Evolutionary conservation across 768 basidiomycete species (phyloP).

Genomic region (Lentinus tigrinus): DNA sequence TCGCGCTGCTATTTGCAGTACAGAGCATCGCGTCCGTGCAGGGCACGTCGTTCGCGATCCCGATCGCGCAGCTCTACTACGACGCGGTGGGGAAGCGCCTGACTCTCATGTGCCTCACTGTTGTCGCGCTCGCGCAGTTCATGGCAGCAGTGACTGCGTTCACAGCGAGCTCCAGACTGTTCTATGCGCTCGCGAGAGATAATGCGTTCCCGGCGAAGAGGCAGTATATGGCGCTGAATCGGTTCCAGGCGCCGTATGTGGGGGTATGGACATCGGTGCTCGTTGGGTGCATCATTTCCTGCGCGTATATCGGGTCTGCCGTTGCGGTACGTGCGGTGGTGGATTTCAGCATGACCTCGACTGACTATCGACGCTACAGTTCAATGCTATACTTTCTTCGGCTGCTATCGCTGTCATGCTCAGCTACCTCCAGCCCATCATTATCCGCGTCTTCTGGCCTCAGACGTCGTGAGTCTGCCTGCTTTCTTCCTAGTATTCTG

Average conservation of each 20-base stretch:
- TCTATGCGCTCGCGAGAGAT: slow-evolving; percentile 57
- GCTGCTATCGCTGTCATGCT: slow-evolving; percentile 59
- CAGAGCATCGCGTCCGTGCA: slow-evolving; percentile 52
- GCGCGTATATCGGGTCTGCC: slow-evolving; percentile 55
- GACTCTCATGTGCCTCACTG: slow-evolving; percentile 49
- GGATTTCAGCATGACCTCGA: neutral
- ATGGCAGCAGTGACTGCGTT: slow-evolving; percentile 59
- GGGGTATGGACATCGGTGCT: slow-evolving; percentile 57
- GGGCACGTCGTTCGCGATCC: slow-evolving; percentile 51
- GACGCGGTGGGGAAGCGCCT: slow-evolving; percentile 50
- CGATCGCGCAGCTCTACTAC: slow-evolving; percentile 57
- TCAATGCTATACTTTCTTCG: slow-evolving; percentile 56
- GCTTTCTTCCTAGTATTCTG: neutral
- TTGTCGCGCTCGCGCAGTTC: slow-evolving; percentile 49
- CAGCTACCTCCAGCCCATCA: slow-evolving; percentile 55
- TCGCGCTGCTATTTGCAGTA: slow-evolving; percentile 56
- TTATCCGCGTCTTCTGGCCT: slow-evolving; percentile 59
- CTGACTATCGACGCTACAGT: slow-evolving; percentile 27
- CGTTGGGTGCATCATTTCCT: slow-evolving; percentile 53
- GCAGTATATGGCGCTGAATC: slow-evolving; percentile 49
- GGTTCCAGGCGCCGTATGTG: slow-evolving; percentile 52
- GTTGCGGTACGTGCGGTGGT: slow-evolving; percentile 43
- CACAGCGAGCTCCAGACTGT: slow-evolving; percentile 55
- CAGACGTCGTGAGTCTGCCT: slow-evolving; percentile 35
- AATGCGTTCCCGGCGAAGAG: slow-evolving; percentile 48